Evolutionary conservation across 257 asterid genomes (phyloP), one percentile per base, ranked within the genome.

Genomic region (Cruciata laevipes): DNA sequence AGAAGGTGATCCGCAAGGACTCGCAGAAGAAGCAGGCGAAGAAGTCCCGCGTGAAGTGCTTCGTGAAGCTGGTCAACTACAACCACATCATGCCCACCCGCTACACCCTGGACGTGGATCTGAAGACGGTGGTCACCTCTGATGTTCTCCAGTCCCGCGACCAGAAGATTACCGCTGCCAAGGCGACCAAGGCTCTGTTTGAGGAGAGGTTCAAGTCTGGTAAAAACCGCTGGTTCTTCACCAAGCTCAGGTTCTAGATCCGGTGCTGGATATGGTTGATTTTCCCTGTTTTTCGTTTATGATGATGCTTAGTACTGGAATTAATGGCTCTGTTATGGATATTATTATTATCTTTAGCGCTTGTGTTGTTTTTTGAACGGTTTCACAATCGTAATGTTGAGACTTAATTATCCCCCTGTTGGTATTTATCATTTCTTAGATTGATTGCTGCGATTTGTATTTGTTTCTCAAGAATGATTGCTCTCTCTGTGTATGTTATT

Each of bases 51-150:
- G 83, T 79, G 11, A 79, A 69, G 53, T 69, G 80, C 40, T 79
- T 79, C 64, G 42, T 79, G 49, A 79, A 76, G 71, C 63, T 73
- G 25, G 83, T 79, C 30, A 79, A 79, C 33, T 79, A 79, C 64
- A 79, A 66, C n/a, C 83, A 79, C 61, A 69, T 79, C 51, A 79
- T 79, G 83, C 83, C 83, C 11, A 79, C 83, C 1, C 78, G 83
- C 24, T 79, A 79, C 69, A 79, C 83, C 3, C 75, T 79, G 40
- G 83, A 79, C 44, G 81, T 79, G 17, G 83, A 79, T 27, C 72
- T 79, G 69, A 79, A 76, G 69, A 80, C 76, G 42, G 30, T 69
- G 11, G 74, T 75, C 32, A 33, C 78, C 17, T 33, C 40, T 7
- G 83, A 76, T 21, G 65, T 68, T 57, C 74, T 79, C n/a, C 81